A percentile compares a stretch with the other conserved stretches of the same genome.
Conservation (phyloP, 179 eudicot genomes). For the Drosera spatulata region DNA sequence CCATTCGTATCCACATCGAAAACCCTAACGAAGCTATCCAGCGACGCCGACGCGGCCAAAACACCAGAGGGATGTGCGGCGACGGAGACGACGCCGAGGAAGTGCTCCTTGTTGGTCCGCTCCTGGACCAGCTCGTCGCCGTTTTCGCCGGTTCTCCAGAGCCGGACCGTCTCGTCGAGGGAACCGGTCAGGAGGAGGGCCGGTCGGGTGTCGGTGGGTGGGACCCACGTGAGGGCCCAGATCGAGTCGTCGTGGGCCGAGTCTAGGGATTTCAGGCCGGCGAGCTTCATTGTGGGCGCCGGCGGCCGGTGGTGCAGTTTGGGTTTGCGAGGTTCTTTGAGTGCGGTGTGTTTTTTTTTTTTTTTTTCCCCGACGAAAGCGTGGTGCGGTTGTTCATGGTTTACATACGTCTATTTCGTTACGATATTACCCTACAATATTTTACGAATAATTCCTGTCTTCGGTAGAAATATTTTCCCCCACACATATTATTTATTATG, state of each 20-base stretch:
- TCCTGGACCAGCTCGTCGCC: constrained; percentile 45
- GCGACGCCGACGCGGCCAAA: constrained; percentile 84
- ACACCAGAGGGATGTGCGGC: constrained; percentile 87
- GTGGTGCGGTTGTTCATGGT: too few species aligned
- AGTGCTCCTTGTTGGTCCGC: constrained; percentile 69
- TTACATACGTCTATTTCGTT: too few species aligned
- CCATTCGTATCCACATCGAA: constrained; percentile 70
- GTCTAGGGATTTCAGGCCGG: constrained; percentile 51
- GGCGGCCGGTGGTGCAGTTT: too few species aligned
- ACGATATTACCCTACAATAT: too few species aligned
- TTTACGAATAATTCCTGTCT: too few species aligned
- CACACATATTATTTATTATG: too few species aligned
- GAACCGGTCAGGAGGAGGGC: constrained; percentile 76
- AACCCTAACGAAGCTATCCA: constrained; percentile 82
- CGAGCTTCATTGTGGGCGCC: constrained; percentile 46
- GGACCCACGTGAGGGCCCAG: constrained; percentile 86
- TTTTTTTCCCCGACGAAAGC: too few species aligned
- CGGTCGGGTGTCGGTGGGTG: constrained; percentile 35
- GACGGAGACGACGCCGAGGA: constrained; percentile 84
- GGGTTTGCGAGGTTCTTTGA: too few species aligned
- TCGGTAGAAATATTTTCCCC: too few species aligned
- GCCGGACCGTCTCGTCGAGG: constrained; percentile 75
- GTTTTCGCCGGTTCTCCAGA: constrained; percentile 27
- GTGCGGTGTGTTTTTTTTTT: too few species aligned
- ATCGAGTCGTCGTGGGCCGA: constrained; percentile 76